A percentile compares a stretch with the other conserved stretches of the same genome.
phyloP scores from a whole-genome alignment of 2,329 filamentous ascomycete species.

The Fusarium sp. region DNA sequence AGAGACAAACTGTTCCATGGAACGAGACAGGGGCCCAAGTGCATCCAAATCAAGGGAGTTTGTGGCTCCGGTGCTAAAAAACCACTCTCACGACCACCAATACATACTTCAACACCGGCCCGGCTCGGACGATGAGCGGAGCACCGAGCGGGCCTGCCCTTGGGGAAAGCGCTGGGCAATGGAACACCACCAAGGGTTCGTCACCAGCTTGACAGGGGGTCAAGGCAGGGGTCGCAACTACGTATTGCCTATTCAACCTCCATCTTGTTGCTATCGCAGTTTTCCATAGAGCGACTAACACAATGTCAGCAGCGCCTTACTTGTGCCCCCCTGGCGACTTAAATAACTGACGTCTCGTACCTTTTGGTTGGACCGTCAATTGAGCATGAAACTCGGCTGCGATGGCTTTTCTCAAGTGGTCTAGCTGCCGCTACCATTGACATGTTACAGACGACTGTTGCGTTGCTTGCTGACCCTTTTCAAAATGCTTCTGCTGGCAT shows the following conservation, averaged over 20 bases:
- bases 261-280: slow-evolving; percentile 24
- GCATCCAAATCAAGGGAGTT: slow-evolving; percentile 29
- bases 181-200: slow-evolving; percentile 25
- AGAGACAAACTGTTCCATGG: slow-evolving; percentile 18
- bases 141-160: slow-evolving; percentile 39
- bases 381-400: slow-evolving; percentile 8
- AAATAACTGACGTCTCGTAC: slow-evolving; percentile 4
- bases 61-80: slow-evolving; percentile 34
- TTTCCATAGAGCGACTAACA: slow-evolving; percentile 22
- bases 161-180: slow-evolving; percentile 21
- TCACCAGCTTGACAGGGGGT: slow-evolving; percentile 27
- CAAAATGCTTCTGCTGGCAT: slow-evolving; percentile 5
- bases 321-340: slow-evolving; percentile 20
- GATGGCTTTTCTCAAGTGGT: slow-evolving; percentile 10
- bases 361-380: slow-evolving; percentile 12
- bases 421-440: slow-evolving; percentile 18
- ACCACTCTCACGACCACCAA: slow-evolving; percentile 30
- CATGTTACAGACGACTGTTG: slow-evolving; percentile 7
- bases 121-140: slow-evolving; percentile 46
- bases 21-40: slow-evolving; percentile 27
- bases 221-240: slow-evolving; percentile 14
- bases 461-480: slow-evolving; percentile 14
- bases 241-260: slow-evolving; percentile 18
- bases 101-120: slow-evolving; percentile 37
- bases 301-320: slow-evolving; percentile 18